Evolutionary conservation across 192 early-diverging fungal species (phyloP), one percentile per base, ranked within the genome.

Genomic region (Entophlyctis luteolus): DNA sequence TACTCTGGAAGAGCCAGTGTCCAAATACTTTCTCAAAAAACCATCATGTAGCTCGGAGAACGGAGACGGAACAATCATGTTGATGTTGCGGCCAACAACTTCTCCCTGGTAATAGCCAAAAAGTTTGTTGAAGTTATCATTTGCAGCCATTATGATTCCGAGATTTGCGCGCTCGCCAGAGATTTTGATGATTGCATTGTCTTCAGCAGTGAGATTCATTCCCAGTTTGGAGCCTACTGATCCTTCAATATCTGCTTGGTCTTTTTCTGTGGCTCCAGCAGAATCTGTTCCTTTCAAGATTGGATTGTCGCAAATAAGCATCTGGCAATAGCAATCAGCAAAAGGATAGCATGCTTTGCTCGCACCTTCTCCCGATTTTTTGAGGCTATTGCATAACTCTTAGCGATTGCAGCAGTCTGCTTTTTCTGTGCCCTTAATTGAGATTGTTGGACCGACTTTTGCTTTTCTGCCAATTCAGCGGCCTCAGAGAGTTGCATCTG

Each of bases 1-100:
- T 45, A 76, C 77, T 71, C 75, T 81, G 16, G 75, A 72, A 36
- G 59, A 55, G 39, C 79, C 79, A 48, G 79, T 81, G 25, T 81
- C 75, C 3, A 81, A 63, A 65, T 81, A 81, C 32, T 60, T 50
- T 36, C 42, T 10, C n/a, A 81, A 53, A 34, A 73, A 68, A 8
- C 14, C 35, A 54, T 81, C 79, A 54, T 81, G 79, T 1, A 66
- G 22, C 48, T 81, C 79, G 12, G 54, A 29, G 54, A 81, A 81
- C 16, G 79, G 79, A 12, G 68, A 72, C 4, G 79, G 79, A 36
- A 81, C 31, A 48, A 81, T 77, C 2, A 35, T 70, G 25, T 37
- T 71, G 33, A 80, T 75, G 62, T 80, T 80, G n/a, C 63, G 42
- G 25, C 72, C 68, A 36, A 76, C 10, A 14, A 65, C 5, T 35